Conservation (phyloP, 208 protist species). For the Acanthamoeba healyi region DNA sequence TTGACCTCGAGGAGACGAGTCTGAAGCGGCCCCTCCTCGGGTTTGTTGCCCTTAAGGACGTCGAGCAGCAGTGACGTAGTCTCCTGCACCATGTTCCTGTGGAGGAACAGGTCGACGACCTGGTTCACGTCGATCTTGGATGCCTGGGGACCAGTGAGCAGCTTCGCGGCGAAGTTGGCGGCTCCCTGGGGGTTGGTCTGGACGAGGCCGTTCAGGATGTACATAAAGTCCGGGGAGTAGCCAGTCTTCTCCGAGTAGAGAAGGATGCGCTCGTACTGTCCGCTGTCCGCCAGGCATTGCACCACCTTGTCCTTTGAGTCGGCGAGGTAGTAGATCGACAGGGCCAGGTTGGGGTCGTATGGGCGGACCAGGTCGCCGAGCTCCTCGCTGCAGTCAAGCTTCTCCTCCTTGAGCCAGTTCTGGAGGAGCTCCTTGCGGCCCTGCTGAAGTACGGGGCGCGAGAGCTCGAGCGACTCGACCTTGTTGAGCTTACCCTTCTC, state of each 20-base stretch:
- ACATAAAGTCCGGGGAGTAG: slow-evolving; percentile 97
- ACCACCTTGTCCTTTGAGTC: slow-evolving; percentile 83
- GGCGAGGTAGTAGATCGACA: slow-evolving; percentile 96
- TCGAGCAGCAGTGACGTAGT: slow-evolving; percentile 98
- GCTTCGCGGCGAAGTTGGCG: slow-evolving; percentile 94
- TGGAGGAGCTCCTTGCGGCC: slow-evolving; percentile 93
- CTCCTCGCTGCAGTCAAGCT: slow-evolving; percentile 98
- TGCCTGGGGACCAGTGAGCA: slow-evolving; percentile 83
- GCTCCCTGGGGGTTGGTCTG: slow-evolving; percentile 95
- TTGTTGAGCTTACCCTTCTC: slow-evolving; percentile 97
- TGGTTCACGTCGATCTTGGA: slow-evolving; percentile 69
- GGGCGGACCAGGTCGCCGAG: slow-evolving; percentile 98
- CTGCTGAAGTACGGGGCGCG: slow-evolving; percentile 94
- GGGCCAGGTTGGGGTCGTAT: slow-evolving; percentile 95
- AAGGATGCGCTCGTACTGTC: slow-evolving; percentile 98
- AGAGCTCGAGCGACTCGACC: slow-evolving; percentile 98
- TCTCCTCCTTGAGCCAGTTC: slow-evolving; percentile 99
- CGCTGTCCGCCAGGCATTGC: slow-evolving; percentile 95
- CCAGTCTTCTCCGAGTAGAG: slow-evolving; percentile 97
- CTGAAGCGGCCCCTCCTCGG: slow-evolving; percentile 96
- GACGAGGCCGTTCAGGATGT: slow-evolving; percentile 95
- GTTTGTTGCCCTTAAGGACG: slow-evolving; percentile 95
- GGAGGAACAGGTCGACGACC: slow-evolving; percentile 97
- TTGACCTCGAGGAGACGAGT: slow-evolving; percentile 99
- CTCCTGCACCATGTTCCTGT: slow-evolving; percentile 96